These are phyloP conservation scores for Gonium pectorale DNA, from an alignment of 139 green algal genomes.

Conservation along the genomic window DNA sequence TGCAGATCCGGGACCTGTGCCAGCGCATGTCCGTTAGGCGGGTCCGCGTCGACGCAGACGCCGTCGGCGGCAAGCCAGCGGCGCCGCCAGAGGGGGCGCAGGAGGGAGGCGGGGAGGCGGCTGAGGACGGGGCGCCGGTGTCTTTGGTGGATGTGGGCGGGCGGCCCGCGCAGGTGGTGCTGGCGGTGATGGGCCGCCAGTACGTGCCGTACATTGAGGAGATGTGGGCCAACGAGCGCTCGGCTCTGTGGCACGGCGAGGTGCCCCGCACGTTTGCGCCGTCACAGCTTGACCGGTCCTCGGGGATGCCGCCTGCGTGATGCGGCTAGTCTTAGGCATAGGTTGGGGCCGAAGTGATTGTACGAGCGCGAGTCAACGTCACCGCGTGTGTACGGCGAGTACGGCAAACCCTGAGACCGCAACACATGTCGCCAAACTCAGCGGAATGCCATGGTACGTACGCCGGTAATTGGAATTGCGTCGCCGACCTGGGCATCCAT, in stretches of 20 bases:
- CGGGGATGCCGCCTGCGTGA: too few relatives aligned
- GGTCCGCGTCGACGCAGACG: constrained; percentile 8
- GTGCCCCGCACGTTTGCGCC: constrained; percentile 50
- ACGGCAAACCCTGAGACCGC: too few relatives aligned
- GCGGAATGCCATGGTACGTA: too few relatives aligned
- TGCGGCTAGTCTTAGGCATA: too few relatives aligned
- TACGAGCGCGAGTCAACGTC: too few relatives aligned
- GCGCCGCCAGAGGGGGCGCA: too few relatives aligned
- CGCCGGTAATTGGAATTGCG: too few relatives aligned
- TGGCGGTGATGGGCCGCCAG: constrained; percentile 43
- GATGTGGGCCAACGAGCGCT: constrained; percentile 39
- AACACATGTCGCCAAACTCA: too few relatives aligned
- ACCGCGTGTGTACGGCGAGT: too few relatives aligned
- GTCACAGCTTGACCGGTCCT: not conserved
- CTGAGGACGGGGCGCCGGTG: not conserved
- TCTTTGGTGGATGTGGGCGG: not conserved
- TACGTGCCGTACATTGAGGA: constrained; percentile 42
- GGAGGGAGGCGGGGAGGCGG: not conserved
- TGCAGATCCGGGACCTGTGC: constrained; percentile 34
- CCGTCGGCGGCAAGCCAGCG: too few relatives aligned
- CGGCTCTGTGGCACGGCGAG: constrained; percentile 47
- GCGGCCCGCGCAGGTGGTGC: constrained; percentile 28
- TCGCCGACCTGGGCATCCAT: too few relatives aligned
- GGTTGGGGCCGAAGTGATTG: too few relatives aligned
- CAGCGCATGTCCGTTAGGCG: constrained; percentile 26